Evolutionary conservation across 2,329 filamentous ascomycete genomes (phyloP), one percentile per base, ranked within the genome.

Genomic region (Talaromyces sp.): DNA sequence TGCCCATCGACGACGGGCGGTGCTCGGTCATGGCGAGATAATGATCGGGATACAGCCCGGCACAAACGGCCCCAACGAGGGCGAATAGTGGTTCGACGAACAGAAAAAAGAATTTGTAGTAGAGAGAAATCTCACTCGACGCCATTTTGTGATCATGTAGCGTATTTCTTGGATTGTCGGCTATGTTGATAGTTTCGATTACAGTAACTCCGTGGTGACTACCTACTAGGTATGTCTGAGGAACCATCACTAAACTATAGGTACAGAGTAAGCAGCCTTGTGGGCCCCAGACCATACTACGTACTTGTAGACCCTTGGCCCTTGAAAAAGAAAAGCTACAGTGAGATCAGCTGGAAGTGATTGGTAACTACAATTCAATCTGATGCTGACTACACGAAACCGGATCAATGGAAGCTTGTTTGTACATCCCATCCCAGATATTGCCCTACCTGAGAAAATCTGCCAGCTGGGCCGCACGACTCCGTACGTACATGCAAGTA

Each of bases 21-120:
- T 83, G 78, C 71, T 89, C 79, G 2, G 88, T 91, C 58, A 91
- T 79, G 5, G 76, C 65, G 35, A 93, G 84, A 75, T 92, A 93
- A 23, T 74, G 75, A 25, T 73, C 66, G 60, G 82, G 83, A 60
- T 76, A 72, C 69, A 81, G 80, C 68, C 79, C 77, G 58, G 84
- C 83, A 69, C 79, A 82, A 71, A 81, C 79, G 64, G 83, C 82
- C 31, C 84, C 84, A 2, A 79, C 71, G 7, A 84, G 71, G 54
- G 83, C 82, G 59, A 81, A 81, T 63, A 83, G 61, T 21, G 84
- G 84, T 75, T 93, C 90, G 69, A 93, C 79, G 71, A 87, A 81
- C 66, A 92, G 85, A 78, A 93, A 93, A 80, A 93, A 91, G 71
- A 88, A 68, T 63, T 84, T 83, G 78, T 93, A 93, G 65, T 80